phyloP scores from a whole-genome alignment of 2,329 filamentous ascomycete species.

The Keithomyces neogunnii region DNA sequence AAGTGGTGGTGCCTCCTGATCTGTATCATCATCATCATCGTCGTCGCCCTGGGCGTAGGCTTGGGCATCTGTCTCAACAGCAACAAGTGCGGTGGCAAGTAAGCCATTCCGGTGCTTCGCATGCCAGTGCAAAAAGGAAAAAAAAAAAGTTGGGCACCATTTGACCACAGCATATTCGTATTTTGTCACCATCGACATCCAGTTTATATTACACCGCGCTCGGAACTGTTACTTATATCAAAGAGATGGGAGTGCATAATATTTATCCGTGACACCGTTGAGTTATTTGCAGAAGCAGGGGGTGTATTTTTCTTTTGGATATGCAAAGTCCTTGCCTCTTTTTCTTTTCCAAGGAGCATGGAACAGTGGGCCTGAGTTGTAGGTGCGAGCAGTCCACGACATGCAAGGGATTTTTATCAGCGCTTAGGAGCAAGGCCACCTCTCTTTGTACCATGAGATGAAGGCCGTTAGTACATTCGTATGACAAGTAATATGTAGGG shows the following conservation, averaged over 20 bases:
- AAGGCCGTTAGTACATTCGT: background rate
- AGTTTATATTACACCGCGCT: background rate
- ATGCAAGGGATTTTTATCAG: too few relatives aligned
- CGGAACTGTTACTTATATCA: background rate
- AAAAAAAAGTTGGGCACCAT: background rate
- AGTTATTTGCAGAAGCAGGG: too few relatives aligned
- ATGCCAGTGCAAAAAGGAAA: background rate
- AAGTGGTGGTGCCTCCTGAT: constrained; percentile 75
- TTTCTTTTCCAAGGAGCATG: too few relatives aligned
- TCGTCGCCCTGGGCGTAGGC: constrained; percentile 45
- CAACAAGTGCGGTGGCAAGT: constrained; percentile 7
- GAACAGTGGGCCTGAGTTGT: too few relatives aligned
- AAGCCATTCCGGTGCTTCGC: background rate
- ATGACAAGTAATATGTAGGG: background rate
- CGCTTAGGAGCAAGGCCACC: background rate
- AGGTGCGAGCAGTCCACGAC: too few relatives aligned
- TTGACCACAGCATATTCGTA: background rate
- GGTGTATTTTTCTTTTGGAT: background rate
- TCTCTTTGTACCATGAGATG: background rate
- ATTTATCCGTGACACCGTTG: too few relatives aligned
- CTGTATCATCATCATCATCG: constrained; percentile 47
- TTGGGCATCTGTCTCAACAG: constrained; percentile 37
- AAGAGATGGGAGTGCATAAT: background rate
- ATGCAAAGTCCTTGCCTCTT: background rate
- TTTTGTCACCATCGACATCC: background rate